Evolutionary conservation across 2,329 filamentous ascomycete species (phyloP), one percentile per base, ranked within the genome.

Genomic region (Fusarium decemcellulare): DNA sequence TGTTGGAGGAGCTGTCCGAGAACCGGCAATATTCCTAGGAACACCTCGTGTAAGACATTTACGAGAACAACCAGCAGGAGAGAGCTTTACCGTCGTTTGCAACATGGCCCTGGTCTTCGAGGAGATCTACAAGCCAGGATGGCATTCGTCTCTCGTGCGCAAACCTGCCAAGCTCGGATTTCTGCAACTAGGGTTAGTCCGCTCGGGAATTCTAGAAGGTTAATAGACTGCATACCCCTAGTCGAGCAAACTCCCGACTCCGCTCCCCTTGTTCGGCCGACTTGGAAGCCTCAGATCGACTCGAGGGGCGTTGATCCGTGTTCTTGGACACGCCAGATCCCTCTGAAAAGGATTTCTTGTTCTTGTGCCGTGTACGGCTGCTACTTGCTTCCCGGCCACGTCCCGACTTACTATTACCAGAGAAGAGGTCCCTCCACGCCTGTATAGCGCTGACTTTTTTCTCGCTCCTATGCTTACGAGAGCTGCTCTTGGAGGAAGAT

Each of bases 101-200:
- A 36, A 86, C 81, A 57, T 87, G 86, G 12, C 87, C 87, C 15
- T 89, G 85, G 43, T 84, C 86, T 65, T 90, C 83, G 2, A 95
- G 83, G 67, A 93, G 81, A 14, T 83, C 83, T 15, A 87, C 84
- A 1, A 95, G 85, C 88, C 89, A 92, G 9, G 83, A 80, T 0
- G 93, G 93, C 93, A 95, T 95, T 70, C 87, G 85, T 42, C 90
- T 87, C 77, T 95, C 93, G 71, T 93, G 84, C 2, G 91, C 91
- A 79, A 92, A 90, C 29, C 89, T 88, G 0, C 93, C 93, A 14
- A 95, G 82, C 73, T 94, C 91, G 76, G 84, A 81, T 85, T 87
- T 86, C 78, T 86, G 53, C 8, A 29, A 29, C 50, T 51, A 32
- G 15, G 6, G 36, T 65, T 32, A 70, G 57, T 34, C 30, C 36